A percentile compares a stretch with the other conserved stretches of the same genome.
Evolutionary conservation across 108 stramenopile species (phyloP).

Genomic region (Skeletonema costatum): DNA sequence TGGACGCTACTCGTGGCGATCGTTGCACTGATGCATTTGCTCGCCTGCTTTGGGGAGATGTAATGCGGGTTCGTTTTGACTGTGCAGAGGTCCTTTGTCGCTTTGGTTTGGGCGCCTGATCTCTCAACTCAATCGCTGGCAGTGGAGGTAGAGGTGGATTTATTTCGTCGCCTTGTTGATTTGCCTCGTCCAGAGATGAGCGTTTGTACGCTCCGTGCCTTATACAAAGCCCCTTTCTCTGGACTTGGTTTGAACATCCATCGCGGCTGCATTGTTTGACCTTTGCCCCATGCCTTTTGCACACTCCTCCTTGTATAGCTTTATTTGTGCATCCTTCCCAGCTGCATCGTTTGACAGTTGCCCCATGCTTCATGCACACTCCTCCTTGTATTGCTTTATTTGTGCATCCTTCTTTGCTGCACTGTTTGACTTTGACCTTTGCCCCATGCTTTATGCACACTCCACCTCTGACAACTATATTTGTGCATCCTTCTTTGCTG

Average conservation of each 20-base stretch:
- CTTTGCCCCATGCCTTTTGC: neutral
- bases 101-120: neutral
- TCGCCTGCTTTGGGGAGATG: neutral
- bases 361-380: neutral
- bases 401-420: neutral
- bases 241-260: neutral
- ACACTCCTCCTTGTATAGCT: neutral
- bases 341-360: neutral
- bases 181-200: neutral
- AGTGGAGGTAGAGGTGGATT: neutral
- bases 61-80: neutral
- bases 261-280: neutral
- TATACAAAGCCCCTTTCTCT: neutral
- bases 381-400: neutral
- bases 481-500: neutral
- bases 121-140: neutral
- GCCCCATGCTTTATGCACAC: neutral
- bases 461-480: neutral
- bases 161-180: neutral
- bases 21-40: too few relatives aligned
- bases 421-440: neutral
- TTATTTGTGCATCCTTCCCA: neutral
- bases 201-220: neutral
- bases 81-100: neutral
- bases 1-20: neutral